Conservation (phyloP, 768 basidiomycete species). For the Boletus subcaerulescens region DNA sequence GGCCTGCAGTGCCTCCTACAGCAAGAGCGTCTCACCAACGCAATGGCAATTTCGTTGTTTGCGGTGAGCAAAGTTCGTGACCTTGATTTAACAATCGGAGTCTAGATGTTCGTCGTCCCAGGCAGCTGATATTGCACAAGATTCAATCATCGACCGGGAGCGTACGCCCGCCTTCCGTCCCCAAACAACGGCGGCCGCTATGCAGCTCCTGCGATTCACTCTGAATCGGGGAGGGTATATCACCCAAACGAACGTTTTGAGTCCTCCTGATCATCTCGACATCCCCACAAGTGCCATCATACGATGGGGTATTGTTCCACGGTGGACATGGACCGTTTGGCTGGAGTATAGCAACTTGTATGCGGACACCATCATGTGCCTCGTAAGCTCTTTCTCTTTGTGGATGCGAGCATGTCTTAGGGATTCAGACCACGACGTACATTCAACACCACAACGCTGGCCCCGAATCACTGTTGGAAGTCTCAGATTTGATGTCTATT, state of each 20-base stretch:
- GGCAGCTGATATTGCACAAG: conserved; percentile 20
- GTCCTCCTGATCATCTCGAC: conserved; percentile 33
- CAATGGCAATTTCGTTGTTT: conserved; percentile 37
- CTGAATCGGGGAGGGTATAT: conserved; percentile 29
- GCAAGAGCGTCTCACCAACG: conserved; percentile 31
- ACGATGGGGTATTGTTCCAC: conserved; percentile 53
- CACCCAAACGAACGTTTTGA: conserved; percentile 2
- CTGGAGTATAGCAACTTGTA: conserved; percentile 48
- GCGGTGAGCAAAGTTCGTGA: conserved; percentile 25
- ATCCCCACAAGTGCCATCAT: conserved; percentile 49
- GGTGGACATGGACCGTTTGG: conserved; percentile 70
- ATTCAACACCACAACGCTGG: conserved; percentile 38
- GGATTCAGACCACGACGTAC: conserved; percentile 50
- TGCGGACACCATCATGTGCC: conserved; percentile 44
- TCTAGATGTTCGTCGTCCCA: conserved; percentile 6
- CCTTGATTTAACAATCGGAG: background rate
- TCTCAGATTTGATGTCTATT: background rate
- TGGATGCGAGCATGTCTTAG: background rate
- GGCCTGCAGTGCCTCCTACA: conserved; percentile 11
- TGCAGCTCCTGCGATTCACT: conserved; percentile 43
- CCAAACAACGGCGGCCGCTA: conserved; percentile 41
- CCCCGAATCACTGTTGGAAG: background rate
- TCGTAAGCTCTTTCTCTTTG: conserved; percentile 39
- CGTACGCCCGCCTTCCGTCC: conserved; percentile 39
- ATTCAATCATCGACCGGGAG: background rate